A percentile compares a stretch with the other conserved stretches of the same genome.
Evolutionary conservation across 345 rosid genomes (phyloP).

Genomic region (Geranium rotundifolium): DNA sequence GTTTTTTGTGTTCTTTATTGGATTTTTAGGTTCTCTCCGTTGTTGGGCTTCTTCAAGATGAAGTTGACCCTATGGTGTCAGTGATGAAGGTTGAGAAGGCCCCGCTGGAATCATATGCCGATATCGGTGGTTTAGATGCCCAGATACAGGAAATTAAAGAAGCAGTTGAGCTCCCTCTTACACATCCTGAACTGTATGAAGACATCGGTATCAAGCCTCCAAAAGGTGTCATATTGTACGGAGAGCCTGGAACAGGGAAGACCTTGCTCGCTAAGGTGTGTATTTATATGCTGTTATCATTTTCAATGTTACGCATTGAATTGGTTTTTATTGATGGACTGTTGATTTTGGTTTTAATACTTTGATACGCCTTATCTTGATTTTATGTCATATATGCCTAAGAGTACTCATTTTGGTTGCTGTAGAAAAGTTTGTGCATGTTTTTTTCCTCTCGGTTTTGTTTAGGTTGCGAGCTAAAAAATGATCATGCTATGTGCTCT

Average conservation of each 20-base stretch:
- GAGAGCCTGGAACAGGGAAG: conserved; percentile 99
- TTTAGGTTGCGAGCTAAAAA: neutral
- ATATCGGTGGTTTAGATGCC: conserved; percentile 96
- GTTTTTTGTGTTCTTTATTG: neutral
- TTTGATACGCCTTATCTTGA: too few species aligned
- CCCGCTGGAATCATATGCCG: conserved; percentile 94
- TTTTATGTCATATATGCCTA: neutral
- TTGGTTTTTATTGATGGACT: too few species aligned
- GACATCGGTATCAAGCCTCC: conserved; percentile 99
- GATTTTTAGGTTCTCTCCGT: conserved; percentile 66
- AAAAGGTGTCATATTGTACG: conserved; percentile 95
- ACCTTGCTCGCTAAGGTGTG: conserved; percentile 93
- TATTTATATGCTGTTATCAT: neutral
- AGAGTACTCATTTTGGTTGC: neutral
- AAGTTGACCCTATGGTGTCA: conserved; percentile 98
- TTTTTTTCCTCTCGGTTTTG: neutral
- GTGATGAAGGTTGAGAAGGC: conserved; percentile 99
- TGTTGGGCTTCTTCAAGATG: conserved; percentile 95
- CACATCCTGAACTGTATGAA: conserved; percentile 97
- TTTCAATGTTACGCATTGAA: neutral
- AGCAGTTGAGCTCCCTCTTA: conserved; percentile 96
- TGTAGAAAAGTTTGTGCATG: neutral
- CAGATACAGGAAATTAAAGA: conserved; percentile 99
- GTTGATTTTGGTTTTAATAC: too few species aligned
- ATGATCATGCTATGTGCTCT: too few species aligned